Base-by-base conservation (phyloP, 2,329 filamentous ascomycete species). In the Pseudogymnoascus verrucosus region DNA sequence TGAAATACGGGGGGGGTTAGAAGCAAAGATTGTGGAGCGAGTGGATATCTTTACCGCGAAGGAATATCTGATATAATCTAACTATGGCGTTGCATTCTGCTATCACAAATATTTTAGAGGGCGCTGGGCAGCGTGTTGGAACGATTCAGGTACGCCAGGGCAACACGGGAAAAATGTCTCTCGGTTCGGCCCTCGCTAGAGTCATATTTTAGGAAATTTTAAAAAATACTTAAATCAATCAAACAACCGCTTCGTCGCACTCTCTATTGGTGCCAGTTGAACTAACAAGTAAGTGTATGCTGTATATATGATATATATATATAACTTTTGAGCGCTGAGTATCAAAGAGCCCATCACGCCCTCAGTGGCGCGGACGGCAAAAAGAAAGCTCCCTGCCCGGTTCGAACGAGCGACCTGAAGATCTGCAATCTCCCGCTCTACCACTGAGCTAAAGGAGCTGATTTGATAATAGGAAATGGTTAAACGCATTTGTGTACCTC, bases 401-500 rank as follows among this genome's bases (percentile, higher is more conserved):
- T 62, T 62, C 61, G 61, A 62, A 62, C 61, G 40, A 62, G 44
- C 39, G 61, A 62, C 61, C 61, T 62, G 44, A 57, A 62, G 61
- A 62, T 62, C 61, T 62, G 61, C 61, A 62, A 62, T 62, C 61
- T 62, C 61, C 44, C 61, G 61, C 61, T 62, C 61, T 62, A 62
- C 61, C 61, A 62, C 61, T 62, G 61, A 62, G 61, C 61, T 62
- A 62, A 62, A 62, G 61, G 61, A 57, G 61, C 61, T 57, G 23
- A 34, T 57, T 57, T 57, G n/a, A 57, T 57, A 57, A 57, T 3
- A 10, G 47, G 1, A 7, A 23, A 16, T 8, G n/a, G 2, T 23
- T 21, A 44, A 14, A 44, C 42, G 14, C 16, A 51, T 16, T 54
- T 14, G 14, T 14, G 51, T 34, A 57, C 16, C 26, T 4, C 4